Percentiles rank a stretch among this genome's conserved stretches.
These are phyloP conservation scores for Paecilomyces sp. DNA, from an alignment of 2,329 filamentous ascomycete species.

Conservation along the genomic window DNA sequence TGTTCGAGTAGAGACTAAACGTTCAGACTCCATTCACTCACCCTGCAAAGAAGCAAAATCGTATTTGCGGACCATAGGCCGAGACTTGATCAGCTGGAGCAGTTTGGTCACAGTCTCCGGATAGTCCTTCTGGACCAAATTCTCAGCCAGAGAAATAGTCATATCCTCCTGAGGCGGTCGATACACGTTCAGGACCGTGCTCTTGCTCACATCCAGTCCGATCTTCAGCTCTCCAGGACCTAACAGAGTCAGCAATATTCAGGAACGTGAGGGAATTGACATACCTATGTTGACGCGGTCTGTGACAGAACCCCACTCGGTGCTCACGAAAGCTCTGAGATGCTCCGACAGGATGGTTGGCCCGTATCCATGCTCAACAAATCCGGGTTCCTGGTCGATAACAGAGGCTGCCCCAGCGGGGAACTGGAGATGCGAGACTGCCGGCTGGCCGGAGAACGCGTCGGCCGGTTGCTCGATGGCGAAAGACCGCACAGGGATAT, in stretches of 20 bases:
- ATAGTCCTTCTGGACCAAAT: constrained; percentile 55
- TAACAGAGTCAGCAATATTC: constrained; percentile 10
- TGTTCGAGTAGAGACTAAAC: no score
- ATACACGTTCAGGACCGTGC: constrained; percentile 57
- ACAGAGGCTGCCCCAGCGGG: constrained; percentile 40
- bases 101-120: constrained; percentile 58
- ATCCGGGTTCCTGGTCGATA: constrained; percentile 61
- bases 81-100: constrained; percentile 49
- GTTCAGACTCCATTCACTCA: constrained; percentile 8
- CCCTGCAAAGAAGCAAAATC: constrained; percentile 54
- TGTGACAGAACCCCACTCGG: constrained; percentile 68
- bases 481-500: constrained; percentile 60
- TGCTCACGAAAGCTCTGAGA: constrained; percentile 67
- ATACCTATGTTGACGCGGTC: constrained; percentile 72
- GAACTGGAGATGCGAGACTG: constrained; percentile 29
- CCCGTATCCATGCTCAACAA: constrained; percentile 49
- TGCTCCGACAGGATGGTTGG: constrained; percentile 69
- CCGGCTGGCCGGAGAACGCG: constrained; percentile 17
- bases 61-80: constrained; percentile 64
- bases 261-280: constrained; percentile 3
- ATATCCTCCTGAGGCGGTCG: constrained; percentile 71
- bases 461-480: constrained; percentile 49
- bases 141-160: constrained; percentile 66
- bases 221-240: constrained; percentile 66
- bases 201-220: constrained; percentile 55